Evolutionary conservation across 106 monocot genomes (phyloP), one percentile per base, ranked within the genome.

Genomic region (Vanilla planifolia): DNA sequence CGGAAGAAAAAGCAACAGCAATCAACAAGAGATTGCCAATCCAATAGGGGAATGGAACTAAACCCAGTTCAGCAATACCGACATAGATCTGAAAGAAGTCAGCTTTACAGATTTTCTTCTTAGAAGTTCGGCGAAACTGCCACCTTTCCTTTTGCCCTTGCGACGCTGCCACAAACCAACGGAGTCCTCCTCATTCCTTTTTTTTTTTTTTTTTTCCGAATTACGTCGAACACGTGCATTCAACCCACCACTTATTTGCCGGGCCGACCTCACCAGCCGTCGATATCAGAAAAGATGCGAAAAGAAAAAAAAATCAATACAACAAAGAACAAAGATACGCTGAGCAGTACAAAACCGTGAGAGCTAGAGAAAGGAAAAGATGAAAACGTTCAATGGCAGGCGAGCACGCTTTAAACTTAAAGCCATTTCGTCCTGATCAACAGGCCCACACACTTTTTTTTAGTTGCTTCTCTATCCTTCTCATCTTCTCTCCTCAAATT

Each of bases 401-500:
- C 87, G 84, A 79, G 83, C 87, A 88, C 67, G 87, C 92, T 75
- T 80, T 80, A 67, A 80, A 80, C 65, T 17, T 61, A 77, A 66
- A 51, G 75, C 67, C 73, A 73, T 67, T 64, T 68, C 79, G 71
- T 86, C 83, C 17, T 69, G 55, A 60, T 82, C 76, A 20, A 46
- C 22, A 35, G 40, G 35, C 32, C 71, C 62, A 4, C 43, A 33
- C 44, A 13, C 46, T 48, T 23, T 43, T 41, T 61, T 28, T 39
- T 46, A 26, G 6, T 29, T 28, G 0, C 30, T 19, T 43, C 17
- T 15, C 44, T 17, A 22, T 8, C 20, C 3, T 23, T 46, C 43
- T 28, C 15, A 8, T 44, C 40, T 61, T 23, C 48, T 48, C n/a
- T n/a, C n/a, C n/a, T 24, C 48, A 8, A 48, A 2, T 25, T 48